Evolutionary conservation across 73 alveolate species (phyloP).

Genomic region (Effrenium voratum): DNA sequence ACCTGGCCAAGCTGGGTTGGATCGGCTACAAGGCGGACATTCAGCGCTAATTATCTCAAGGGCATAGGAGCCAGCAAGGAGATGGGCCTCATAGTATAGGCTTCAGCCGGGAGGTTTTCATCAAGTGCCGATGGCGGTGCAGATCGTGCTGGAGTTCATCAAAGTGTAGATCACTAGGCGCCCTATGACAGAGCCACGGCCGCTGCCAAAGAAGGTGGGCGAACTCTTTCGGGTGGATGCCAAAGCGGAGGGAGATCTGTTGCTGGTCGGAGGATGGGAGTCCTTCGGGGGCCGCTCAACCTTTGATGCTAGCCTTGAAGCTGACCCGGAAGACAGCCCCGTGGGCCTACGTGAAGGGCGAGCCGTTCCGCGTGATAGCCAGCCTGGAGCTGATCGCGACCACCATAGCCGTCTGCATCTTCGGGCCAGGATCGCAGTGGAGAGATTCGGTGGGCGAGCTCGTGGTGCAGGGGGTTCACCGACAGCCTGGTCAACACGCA

Average conservation of each 20-base stretch:
- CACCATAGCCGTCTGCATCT: background rate
- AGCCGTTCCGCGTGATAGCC: background rate
- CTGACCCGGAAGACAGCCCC: background rate
- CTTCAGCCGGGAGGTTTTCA: background rate
- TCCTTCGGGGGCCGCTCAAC: background rate
- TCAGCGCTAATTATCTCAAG: too few species aligned
- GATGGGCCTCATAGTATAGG: background rate
- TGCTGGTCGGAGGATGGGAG: background rate
- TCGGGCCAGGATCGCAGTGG: too few species aligned
- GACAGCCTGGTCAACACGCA: too few species aligned
- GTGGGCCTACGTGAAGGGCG: constrained; percentile 32
- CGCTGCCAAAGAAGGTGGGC: background rate
- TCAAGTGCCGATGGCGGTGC: background rate
- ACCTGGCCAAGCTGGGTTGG: background rate
- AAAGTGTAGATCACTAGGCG: background rate
- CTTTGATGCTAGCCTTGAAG: background rate
- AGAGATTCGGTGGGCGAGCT: too few species aligned
- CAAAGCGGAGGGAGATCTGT: constrained; percentile 16
- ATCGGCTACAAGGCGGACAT: background rate
- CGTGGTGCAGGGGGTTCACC: too few species aligned
- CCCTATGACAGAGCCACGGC: background rate
- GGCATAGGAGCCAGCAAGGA: background rate
- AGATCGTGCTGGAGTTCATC: background rate
- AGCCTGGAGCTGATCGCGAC: constrained; percentile 14
- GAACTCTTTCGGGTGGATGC: background rate